Evolutionary conservation across 2,329 filamentous ascomycete species (phyloP), one percentile per base, ranked within the genome.

Genomic region (Fusarium sp.): DNA sequence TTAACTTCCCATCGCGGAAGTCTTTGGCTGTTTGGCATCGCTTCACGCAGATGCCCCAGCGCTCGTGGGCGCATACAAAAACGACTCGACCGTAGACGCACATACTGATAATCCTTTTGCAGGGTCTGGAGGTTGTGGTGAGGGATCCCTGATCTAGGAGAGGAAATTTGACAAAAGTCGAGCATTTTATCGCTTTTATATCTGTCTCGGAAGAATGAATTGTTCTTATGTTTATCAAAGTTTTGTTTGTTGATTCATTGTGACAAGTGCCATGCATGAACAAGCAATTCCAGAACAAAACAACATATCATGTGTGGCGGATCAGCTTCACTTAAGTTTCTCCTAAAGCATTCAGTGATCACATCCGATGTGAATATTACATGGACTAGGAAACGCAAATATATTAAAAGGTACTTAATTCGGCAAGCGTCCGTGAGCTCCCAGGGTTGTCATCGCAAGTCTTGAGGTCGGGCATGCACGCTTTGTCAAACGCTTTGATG

Each of bases 61-160:
- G 36, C 33, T 72, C 55, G 65, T 81, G 79, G 10, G 48, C 28
- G 74, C 79, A 81, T 35, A 33, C 33, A 56, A 78, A 81, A 38
- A 78, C 35, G 36, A 70, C 70, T 36, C 73, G 74, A 13, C 67
- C 42, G 71, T 80, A 79, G 16, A 57, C 68, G 56, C 80, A 81
- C 81, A 82, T 70, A 13, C 13, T 81, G 39, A 22, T n/a, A 14
- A 51, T 33, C 24, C 28, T 50, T 39, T 26, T 48, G 53, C 36
- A 31, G 38, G 22, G 38, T 38, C 42, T 24, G 20, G n/a, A 35
- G 13, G 26, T 36, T 44, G 39, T 39, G 36, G n/a, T 50, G 39
- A 18, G 11, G 15, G 54, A 38, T 48, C 39, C 36, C 9, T 33
- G 41, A 31, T 26, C 16, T 14, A 26, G 26, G 53, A 26, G 26